phyloP scores from a whole-genome alignment of 495 filamentous ascomycete genomes.

The Penicillium parvum region DNA sequence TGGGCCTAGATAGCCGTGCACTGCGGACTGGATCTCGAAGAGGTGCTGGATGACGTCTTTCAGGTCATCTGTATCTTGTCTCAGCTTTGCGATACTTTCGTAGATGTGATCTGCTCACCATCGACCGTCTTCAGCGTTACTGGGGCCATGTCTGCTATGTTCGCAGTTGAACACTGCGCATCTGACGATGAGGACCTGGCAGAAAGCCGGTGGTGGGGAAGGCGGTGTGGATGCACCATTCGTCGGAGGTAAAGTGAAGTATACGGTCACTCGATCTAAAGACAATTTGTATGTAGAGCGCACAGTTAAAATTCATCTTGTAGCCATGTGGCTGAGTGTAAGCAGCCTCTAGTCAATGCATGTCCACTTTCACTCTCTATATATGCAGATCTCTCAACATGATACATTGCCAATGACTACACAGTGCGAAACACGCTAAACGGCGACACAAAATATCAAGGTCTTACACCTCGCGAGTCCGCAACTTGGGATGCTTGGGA shows the following conservation, averaged over 20 bases:
- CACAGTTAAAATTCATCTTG: too few relatives aligned
- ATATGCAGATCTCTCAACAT: slow-evolving; percentile 26
- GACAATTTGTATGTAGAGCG: too few relatives aligned
- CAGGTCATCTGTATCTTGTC: slow-evolving; percentile 31
- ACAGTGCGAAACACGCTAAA: slow-evolving; percentile 24
- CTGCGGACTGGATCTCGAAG: slow-evolving; percentile 72
- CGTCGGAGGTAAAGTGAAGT: neutral
- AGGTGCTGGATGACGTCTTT: slow-evolving; percentile 75
- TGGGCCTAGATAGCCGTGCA: slow-evolving; percentile 65
- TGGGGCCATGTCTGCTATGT: slow-evolving; percentile 43
- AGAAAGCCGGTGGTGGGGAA: slow-evolving; percentile 10
- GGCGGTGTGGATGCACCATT: slow-evolving; percentile 27
- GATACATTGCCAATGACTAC: slow-evolving; percentile 2
- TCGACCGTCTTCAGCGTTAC: slow-evolving; percentile 46
- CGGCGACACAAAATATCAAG: slow-evolving; percentile 6
- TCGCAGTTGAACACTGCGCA: neutral
- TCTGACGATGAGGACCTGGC: slow-evolving; percentile 5
- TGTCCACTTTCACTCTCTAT: slow-evolving; percentile 5
- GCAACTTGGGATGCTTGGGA: slow-evolving; percentile 34
- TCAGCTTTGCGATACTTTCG: slow-evolving; percentile 4
- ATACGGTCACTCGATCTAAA: neutral
- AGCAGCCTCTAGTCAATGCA: too few relatives aligned
- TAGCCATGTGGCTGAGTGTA: too few relatives aligned
- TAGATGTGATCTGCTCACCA: slow-evolving; percentile 32
- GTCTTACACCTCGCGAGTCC: slow-evolving; percentile 40